A percentile compares a stretch with the other conserved stretches of the same genome.
phyloP scores from a whole-genome alignment of 345 rosid genomes.

The Arabis hirsuta region DNA sequence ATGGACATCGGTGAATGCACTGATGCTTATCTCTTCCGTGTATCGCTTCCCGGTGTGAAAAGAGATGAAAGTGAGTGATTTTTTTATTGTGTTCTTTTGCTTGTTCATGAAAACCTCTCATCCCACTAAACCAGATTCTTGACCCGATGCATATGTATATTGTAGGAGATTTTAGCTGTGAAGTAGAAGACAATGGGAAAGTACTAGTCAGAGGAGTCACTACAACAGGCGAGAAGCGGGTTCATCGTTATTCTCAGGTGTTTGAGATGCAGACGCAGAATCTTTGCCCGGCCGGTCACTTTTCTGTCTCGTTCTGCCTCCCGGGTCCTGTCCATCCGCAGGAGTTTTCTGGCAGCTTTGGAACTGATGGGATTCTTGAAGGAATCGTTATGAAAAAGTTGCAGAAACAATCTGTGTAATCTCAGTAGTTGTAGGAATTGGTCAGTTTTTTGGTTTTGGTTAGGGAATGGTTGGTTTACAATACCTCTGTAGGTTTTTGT shows the following conservation, averaged over 20 bases:
- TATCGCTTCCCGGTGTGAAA: slow-evolving; percentile 70
- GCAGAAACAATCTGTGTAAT: slow-evolving; percentile 15
- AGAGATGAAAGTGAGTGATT: slow-evolving; percentile 59
- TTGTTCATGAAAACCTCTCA: not conserved
- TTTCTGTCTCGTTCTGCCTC: slow-evolving; percentile 58
- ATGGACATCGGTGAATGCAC: slow-evolving; percentile 63
- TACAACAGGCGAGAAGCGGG: slow-evolving; percentile 65
- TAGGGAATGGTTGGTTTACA: not conserved
- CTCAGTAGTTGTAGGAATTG: not conserved
- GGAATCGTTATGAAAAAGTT: slow-evolving; percentile 57
- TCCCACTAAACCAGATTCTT: not conserved
- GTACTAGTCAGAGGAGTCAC: slow-evolving; percentile 62
- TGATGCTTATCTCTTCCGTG: slow-evolving; percentile 65
- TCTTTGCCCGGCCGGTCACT: slow-evolving; percentile 62
- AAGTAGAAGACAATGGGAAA: slow-evolving; percentile 54
- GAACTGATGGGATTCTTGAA: slow-evolving; percentile 60
- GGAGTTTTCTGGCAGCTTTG: slow-evolving; percentile 54
- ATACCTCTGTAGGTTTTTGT: too few species aligned
- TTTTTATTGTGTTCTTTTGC: not conserved
- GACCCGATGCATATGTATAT: not conserved
- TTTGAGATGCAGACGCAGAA: slow-evolving; percentile 63
- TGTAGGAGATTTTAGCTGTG: slow-evolving; percentile 63
- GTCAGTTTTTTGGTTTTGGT: not conserved
- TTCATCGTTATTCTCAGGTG: slow-evolving; percentile 48
- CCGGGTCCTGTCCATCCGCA: slow-evolving; percentile 66